Evolutionary conservation across 2,329 filamentous ascomycete genomes (phyloP).

Genomic region (Trichoderma cornu-damae): DNA sequence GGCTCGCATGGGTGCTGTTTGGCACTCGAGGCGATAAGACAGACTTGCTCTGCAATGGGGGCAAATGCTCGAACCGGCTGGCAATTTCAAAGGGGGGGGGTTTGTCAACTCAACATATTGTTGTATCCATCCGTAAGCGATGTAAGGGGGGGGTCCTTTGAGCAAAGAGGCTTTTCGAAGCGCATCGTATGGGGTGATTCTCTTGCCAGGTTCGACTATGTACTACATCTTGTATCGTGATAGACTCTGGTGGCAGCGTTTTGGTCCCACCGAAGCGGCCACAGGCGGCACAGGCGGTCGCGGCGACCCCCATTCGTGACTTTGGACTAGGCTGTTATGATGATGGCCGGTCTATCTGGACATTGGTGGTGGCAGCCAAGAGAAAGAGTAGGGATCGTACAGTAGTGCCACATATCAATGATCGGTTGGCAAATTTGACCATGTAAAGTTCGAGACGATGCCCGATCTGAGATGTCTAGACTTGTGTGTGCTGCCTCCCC

Average conservation of each 20-base stretch:
- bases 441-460: not conserved
- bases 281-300: not conserved
- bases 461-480: not conserved
- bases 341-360: not conserved
- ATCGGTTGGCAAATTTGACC: not conserved
- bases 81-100: constrained; percentile 35
- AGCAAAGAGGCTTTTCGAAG: too few species aligned
- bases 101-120: constrained; percentile 35
- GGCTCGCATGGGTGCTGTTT: constrained; percentile 30
- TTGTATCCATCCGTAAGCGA: too few species aligned
- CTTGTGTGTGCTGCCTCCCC: too few species aligned
- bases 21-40: too few species aligned
- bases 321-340: not conserved
- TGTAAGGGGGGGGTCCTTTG: constrained; percentile 32
- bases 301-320: not conserved
- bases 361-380: not conserved
- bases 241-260: too few species aligned
- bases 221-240: too few species aligned
- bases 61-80: constrained; percentile 33
- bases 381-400: not conserved
- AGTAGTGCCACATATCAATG: too few species aligned
- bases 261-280: too few species aligned
- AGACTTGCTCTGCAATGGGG: too few species aligned
- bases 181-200: too few species aligned
- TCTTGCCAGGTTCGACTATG: too few species aligned